Evolutionary conservation across 2,329 filamentous ascomycete genomes (phyloP).

Genomic region (Epichloe brachyelytri): DNA sequence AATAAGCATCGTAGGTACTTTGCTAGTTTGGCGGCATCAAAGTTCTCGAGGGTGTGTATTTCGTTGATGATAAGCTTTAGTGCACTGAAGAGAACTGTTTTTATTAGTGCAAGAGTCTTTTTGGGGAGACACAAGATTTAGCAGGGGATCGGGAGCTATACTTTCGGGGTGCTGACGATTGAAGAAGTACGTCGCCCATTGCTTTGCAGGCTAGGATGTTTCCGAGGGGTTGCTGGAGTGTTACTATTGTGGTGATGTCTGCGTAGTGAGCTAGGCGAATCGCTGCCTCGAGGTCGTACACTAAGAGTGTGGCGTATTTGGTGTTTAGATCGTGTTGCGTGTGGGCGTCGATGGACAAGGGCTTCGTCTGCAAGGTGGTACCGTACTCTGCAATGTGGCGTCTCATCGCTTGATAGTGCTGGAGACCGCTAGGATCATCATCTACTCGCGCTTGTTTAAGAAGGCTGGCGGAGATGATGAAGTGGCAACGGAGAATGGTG

Average conservation of each 20-base stretch:
- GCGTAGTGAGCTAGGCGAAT: constrained; percentile 56
- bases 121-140: background rate
- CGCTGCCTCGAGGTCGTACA: constrained; percentile 70
- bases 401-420: constrained; percentile 49
- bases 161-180: constrained; percentile 38
- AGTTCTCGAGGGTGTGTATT: constrained; percentile 43
- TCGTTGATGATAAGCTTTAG: constrained; percentile 59
- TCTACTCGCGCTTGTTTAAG: background rate
- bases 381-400: constrained; percentile 35
- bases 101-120: background rate
- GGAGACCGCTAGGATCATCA: constrained; percentile 33
- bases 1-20: constrained; percentile 73
- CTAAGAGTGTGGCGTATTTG: constrained; percentile 54
- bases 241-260: constrained; percentile 46
- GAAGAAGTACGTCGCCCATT: constrained; percentile 53
- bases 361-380: background rate
- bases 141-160: constrained; percentile 12
- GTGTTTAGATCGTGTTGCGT: constrained; percentile 38
- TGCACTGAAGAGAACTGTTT: constrained; percentile 34
- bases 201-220: constrained; percentile 40
- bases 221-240: constrained; percentile 31
- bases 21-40: constrained; percentile 48
- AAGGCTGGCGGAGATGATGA: constrained; percentile 41
- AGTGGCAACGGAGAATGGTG: constrained; percentile 57
- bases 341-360: constrained; percentile 24